Percentiles rank a stretch among this genome's conserved stretches.
phyloP scores from a whole-genome alignment of 2,329 filamentous ascomycete species.

The Hypoxylon sp. region DNA sequence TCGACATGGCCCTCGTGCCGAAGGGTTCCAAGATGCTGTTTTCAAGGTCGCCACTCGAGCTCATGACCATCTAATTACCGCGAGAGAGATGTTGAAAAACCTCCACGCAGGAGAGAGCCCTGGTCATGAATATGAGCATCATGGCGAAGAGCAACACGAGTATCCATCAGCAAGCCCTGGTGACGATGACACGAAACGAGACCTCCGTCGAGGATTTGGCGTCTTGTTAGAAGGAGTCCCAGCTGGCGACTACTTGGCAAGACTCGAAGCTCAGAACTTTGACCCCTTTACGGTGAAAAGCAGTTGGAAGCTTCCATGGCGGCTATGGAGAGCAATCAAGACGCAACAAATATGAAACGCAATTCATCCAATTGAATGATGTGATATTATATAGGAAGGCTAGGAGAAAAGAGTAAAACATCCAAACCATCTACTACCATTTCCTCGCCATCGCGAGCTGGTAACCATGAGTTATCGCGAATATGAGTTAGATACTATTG shows the following conservation, averaged over 20 bases:
- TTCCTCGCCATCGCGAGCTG: not conserved
- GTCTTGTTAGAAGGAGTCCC: constrained; percentile 85
- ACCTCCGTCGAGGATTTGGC: constrained; percentile 76
- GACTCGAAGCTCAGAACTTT: constrained; percentile 85
- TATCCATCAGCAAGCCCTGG: constrained; percentile 57
- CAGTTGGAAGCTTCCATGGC: constrained; percentile 89
- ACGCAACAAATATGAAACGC: constrained; percentile 60
- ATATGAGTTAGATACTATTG: not conserved
- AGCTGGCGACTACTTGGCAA: constrained; percentile 81
- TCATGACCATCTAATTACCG: constrained; percentile 95
- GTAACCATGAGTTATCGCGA: not conserved
- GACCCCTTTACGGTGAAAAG: constrained; percentile 78
- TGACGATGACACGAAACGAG: constrained; percentile 55
- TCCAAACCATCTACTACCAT: not conserved
- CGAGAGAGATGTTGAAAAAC: constrained; percentile 88
- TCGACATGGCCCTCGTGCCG: constrained; percentile 80
- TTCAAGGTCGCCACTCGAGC: constrained; percentile 94
- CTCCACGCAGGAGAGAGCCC: constrained; percentile 79
- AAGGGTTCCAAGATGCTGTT: constrained; percentile 87
- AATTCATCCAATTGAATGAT: not conserved
- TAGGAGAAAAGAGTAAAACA: not conserved
- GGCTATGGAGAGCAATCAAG: constrained; percentile 68
- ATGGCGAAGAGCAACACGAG: constrained; percentile 77
- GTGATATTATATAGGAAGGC: constrained; percentile 3
- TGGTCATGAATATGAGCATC: constrained; percentile 90